Evolutionary conservation across 441 rosid species (phyloP).

Genomic region (Populus tomentosa): DNA sequence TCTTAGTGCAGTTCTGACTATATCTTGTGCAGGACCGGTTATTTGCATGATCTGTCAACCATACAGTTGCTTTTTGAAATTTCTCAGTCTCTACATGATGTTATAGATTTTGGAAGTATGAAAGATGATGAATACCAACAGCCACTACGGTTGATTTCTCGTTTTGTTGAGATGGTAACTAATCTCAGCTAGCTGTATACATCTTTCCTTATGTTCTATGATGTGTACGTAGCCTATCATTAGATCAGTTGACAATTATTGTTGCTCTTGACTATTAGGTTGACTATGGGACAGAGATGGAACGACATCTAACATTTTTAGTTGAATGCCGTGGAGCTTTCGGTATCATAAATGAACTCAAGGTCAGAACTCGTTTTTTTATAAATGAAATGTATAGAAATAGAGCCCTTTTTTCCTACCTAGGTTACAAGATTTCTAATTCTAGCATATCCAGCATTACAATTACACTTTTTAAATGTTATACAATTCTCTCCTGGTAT

Average conservation of each 20-base stretch:
- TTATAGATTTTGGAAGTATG: slow-evolving; percentile 49
- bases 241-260: slow-evolving; percentile 19
- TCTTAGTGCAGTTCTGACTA: slow-evolving; percentile 9
- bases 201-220: background rate
- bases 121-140: slow-evolving; percentile 71
- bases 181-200: slow-evolving; percentile 13
- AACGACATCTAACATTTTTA: slow-evolving; percentile 67
- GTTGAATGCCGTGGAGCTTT: slow-evolving; percentile 85
- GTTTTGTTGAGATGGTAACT: slow-evolving; percentile 68
- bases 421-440: background rate
- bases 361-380: slow-evolving; percentile 42
- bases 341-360: slow-evolving; percentile 56
- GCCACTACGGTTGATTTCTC: slow-evolving; percentile 55
- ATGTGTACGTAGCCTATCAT: background rate
- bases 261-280: slow-evolving; percentile 47
- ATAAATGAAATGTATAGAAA: background rate
- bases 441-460: background rate
- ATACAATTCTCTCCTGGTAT: background rate
- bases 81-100: slow-evolving; percentile 62
- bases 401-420: background rate
- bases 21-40: slow-evolving; percentile 55
- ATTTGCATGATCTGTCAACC: slow-evolving; percentile 47
- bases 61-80: slow-evolving; percentile 73
- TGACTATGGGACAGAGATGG: slow-evolving; percentile 64
- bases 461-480: background rate